Percentiles rank a stretch among this genome's conserved stretches.
These are phyloP conservation scores for Corynascus novoguineensis DNA, from an alignment of 495 filamentous ascomycete species.

Conservation along the genomic window DNA sequence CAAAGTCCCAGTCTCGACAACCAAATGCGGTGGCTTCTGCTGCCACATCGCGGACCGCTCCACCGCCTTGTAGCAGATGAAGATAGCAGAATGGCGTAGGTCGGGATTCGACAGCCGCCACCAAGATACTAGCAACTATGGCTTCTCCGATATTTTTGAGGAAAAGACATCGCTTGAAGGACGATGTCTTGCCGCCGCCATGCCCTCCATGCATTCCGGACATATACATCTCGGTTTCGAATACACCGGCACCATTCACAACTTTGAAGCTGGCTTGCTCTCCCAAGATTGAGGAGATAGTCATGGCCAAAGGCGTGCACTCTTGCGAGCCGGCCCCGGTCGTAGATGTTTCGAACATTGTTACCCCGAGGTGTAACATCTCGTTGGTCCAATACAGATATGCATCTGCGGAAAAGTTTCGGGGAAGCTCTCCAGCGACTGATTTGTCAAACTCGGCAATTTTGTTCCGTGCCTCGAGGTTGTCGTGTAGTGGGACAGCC, in stretches of 20 bases:
- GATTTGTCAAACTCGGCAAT: slow-evolving; percentile 43
- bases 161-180: slow-evolving; percentile 63
- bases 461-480: slow-evolving; percentile 32
- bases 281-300: slow-evolving; percentile 32
- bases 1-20: slow-evolving; percentile 59
- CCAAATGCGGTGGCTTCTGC: slow-evolving; percentile 54
- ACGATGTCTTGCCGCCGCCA: slow-evolving; percentile 52
- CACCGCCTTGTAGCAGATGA: slow-evolving; percentile 59
- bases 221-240: slow-evolving; percentile 59
- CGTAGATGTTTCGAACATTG: slow-evolving; percentile 44
- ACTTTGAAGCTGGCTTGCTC: slow-evolving; percentile 31
- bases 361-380: slow-evolving; percentile 50
- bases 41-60: slow-evolving; percentile 44
- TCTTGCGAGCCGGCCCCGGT: slow-evolving; percentile 24
- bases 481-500: slow-evolving; percentile 43
- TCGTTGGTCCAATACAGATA: slow-evolving; percentile 52
- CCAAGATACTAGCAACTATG: slow-evolving; percentile 36
- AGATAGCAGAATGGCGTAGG: slow-evolving; percentile 56
- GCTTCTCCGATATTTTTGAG: slow-evolving; percentile 46
- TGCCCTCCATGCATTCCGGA: slow-evolving; percentile 57
- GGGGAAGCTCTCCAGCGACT: slow-evolving; percentile 38
- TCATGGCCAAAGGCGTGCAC: slow-evolving; percentile 8
- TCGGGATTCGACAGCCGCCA: slow-evolving; percentile 45
- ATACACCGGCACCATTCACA: slow-evolving; percentile 49
- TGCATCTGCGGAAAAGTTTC: slow-evolving; percentile 49